Conservation (phyloP, 805 yeast genomes). For the Pichia ethanolica region DNA sequence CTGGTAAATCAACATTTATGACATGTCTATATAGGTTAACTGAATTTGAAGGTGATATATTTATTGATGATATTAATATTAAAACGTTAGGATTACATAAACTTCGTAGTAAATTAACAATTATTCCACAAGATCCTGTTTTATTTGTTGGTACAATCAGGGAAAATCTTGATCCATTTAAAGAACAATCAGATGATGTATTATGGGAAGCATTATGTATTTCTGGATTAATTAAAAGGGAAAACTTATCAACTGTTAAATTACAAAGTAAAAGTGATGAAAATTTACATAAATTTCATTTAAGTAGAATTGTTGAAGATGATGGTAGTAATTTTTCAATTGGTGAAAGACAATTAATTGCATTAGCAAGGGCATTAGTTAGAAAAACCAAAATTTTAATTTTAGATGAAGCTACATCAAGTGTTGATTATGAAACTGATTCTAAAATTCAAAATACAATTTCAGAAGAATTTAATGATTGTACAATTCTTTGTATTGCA, state of each 20-base stretch:
- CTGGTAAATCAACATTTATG: slow-evolving; percentile 68
- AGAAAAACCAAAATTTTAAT: slow-evolving; percentile 54
- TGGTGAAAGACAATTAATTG: slow-evolving; percentile 65
- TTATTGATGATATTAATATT: slow-evolving; percentile 54
- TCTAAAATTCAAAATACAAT: slow-evolving; percentile 55
- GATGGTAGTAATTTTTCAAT: slow-evolving; percentile 65
- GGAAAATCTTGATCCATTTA: slow-evolving; percentile 57
- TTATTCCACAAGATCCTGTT: slow-evolving; percentile 70
- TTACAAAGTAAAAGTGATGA: slow-evolving; percentile 25
- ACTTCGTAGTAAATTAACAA: slow-evolving; percentile 51
- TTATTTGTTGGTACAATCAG: slow-evolving; percentile 53
- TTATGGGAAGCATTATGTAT: slow-evolving; percentile 56
- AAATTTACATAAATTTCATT: slow-evolving; percentile 49
- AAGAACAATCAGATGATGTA: slow-evolving; percentile 38
- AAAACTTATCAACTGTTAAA: slow-evolving; percentile 28
- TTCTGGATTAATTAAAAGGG: slow-evolving; percentile 44
- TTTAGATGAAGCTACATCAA: slow-evolving; percentile 72
- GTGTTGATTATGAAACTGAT: slow-evolving; percentile 71
- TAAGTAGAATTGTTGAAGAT: slow-evolving; percentile 53
- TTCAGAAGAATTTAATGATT: slow-evolving; percentile 45
- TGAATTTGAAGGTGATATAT: slow-evolving; percentile 46
- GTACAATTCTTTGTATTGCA: slow-evolving; percentile 68
- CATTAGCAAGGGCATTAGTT: slow-evolving; percentile 65
- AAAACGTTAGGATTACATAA: slow-evolving; percentile 43
- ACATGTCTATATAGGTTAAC: slow-evolving; percentile 49